Percentiles rank a stretch among this genome's conserved stretches.
These are phyloP conservation scores for Citeromyces siamensis DNA, from an alignment of 1,139 yeast species.

Conservation along the genomic window DNA sequence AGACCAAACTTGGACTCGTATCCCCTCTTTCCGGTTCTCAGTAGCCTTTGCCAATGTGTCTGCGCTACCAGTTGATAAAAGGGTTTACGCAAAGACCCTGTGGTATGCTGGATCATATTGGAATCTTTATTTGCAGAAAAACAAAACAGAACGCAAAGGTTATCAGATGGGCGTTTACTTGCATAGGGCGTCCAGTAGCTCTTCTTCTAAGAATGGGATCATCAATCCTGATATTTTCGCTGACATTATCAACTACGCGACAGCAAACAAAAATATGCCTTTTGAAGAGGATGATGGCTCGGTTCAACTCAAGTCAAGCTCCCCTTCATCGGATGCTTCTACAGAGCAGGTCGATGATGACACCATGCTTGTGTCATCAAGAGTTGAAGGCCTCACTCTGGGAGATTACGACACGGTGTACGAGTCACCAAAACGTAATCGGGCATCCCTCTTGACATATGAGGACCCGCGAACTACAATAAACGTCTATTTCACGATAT, in stretches of 20 bases:
- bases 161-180: conserved; percentile 40
- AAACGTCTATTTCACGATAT: conserved; percentile 34
- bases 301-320: not conserved
- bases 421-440: not conserved
- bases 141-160: conserved; percentile 23
- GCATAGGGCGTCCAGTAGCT: conserved; percentile 28
- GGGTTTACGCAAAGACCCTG: conserved; percentile 34
- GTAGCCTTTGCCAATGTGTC: conserved; percentile 34
- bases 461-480: conserved; percentile 32
- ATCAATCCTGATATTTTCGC: conserved; percentile 22
- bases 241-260: conserved; percentile 13
- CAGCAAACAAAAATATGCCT: conserved; percentile 8
- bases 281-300: not conserved
- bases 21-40: conserved; percentile 41
- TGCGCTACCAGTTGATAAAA: conserved; percentile 26
- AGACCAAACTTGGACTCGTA: conserved; percentile 20
- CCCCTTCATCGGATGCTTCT: not conserved
- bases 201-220: conserved; percentile 22
- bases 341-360: conserved; percentile 1
- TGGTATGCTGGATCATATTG: conserved; percentile 50
- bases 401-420: not conserved
- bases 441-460: conserved; percentile 19
- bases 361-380: not conserved
- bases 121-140: conserved; percentile 39
- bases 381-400: not conserved